Evolutionary conservation across 2,329 filamentous ascomycete genomes (phyloP), one percentile per base, ranked within the genome.

Genomic region (Basipetospora sp.): DNA sequence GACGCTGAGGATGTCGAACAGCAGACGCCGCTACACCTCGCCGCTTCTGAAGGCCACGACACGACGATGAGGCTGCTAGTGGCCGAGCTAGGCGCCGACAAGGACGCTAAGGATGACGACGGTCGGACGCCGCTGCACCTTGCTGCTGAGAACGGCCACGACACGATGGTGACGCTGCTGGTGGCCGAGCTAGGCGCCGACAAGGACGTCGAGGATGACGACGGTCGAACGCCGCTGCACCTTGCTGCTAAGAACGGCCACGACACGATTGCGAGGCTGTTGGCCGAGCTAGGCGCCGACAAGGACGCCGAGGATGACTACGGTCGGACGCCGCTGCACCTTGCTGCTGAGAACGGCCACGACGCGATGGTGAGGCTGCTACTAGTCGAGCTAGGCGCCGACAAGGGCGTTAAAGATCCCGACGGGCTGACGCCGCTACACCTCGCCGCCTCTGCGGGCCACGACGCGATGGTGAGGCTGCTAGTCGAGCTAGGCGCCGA

Each of bases 251-350:
- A 30, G 11, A 4, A 13, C 3, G 28, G 36, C 18, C 14, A 38
- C 15, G 29, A 38, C 14, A 22, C 26, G 17, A 15, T 32, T 14
- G 18, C 31, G 9, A n/a, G 18, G 10, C 17, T 30, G 5, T 38
- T 44, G 4, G 20, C 42, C 20, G 16, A 17, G n/a, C 22, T 15
- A 9, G 37, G 40, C 4, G 36, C 40, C 4, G 29, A 27, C 22
- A 14, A 29, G 3, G 19, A 44, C 29, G 18, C 31, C 22, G 33
- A 39, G 26, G 38, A 41, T 27, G 22, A 36, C 10, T 20, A 33
- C 2, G 28, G 32, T n/a, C 25, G 34, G 13, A 17, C 30, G 8
- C 38, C 38, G 25, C 18, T 39, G 14, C 31, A 39, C 27, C 14
- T 39, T 11, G 31, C 38, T 2, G 38, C 31, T 3, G 22, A 31